Percentiles rank a stretch among this genome's conserved stretches.
Conservation (phyloP, 2,329 filamentous ascomycete genomes). For the Thelonectria discophora region DNA sequence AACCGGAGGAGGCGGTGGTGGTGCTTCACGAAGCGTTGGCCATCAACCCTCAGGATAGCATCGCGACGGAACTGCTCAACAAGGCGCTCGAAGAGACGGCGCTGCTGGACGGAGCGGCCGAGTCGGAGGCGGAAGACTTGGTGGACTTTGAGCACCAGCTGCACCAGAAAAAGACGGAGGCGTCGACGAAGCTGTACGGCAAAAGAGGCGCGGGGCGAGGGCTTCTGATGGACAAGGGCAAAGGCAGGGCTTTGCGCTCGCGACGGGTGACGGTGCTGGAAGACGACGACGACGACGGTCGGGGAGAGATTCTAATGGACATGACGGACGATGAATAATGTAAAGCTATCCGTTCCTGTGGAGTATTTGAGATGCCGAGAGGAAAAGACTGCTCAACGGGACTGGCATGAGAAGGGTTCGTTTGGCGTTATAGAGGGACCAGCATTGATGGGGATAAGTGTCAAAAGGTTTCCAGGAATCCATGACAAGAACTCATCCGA, state of each 20-base stretch:
- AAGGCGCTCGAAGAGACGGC: constrained; percentile 74
- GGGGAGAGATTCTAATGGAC: constrained; percentile 62
- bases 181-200: constrained; percentile 50
- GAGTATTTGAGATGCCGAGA: background rate
- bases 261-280: constrained; percentile 46
- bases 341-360: background rate
- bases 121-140: constrained; percentile 58
- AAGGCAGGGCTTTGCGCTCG: constrained; percentile 52
- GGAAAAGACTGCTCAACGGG: background rate
- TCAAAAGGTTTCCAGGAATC: too few species aligned
- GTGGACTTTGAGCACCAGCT: constrained; percentile 63
- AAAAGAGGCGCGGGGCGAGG: constrained; percentile 31
- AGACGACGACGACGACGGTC: constrained; percentile 47
- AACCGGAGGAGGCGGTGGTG: constrained; percentile 79
- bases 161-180: constrained; percentile 56
- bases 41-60: constrained; percentile 80
- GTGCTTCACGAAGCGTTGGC: constrained; percentile 87
- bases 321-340: constrained; percentile 62
- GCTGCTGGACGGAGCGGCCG: constrained; percentile 53
- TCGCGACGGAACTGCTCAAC: constrained; percentile 80
- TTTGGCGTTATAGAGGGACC: background rate
- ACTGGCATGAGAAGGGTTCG: background rate
- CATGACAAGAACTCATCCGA: background rate
- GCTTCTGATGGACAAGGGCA: constrained; percentile 54
- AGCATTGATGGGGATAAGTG: background rate